Conservation (phyloP, 495 filamentous ascomycete species). For the Aspergillus baeticus region DNA sequence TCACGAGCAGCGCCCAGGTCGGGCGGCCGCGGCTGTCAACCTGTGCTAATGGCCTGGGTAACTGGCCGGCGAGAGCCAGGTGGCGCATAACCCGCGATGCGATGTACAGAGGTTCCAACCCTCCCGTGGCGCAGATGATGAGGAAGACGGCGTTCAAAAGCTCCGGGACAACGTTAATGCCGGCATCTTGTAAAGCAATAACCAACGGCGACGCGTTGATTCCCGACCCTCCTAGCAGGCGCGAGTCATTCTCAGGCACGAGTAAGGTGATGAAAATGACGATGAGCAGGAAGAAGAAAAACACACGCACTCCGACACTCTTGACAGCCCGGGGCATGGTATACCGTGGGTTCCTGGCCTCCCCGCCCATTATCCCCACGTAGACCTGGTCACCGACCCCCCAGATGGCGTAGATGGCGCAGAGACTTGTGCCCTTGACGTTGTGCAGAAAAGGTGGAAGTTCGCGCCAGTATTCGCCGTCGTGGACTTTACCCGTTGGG, state of each 20-base stretch:
- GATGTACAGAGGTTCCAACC: slow-evolving; percentile 27
- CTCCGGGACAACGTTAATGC: slow-evolving; percentile 24
- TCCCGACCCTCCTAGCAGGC: too few relatives aligned
- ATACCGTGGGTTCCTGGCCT: slow-evolving; percentile 22
- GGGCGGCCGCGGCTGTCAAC: slow-evolving; percentile 30
- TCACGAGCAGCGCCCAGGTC: slow-evolving; percentile 21
- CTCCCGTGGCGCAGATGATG: slow-evolving; percentile 25
- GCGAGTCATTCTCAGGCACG: too few relatives aligned
- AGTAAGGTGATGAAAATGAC: too few relatives aligned
- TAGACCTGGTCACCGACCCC: slow-evolving; percentile 17
- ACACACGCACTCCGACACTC: too few relatives aligned
- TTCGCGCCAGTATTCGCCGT: slow-evolving; percentile 28
- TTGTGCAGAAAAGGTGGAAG: slow-evolving; percentile 25
- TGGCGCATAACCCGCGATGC: slow-evolving; percentile 28
- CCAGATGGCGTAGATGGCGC: slow-evolving; percentile 18
- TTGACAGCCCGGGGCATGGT: too few relatives aligned
- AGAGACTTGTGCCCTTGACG: slow-evolving; percentile 21
- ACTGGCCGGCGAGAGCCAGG: slow-evolving; percentile 27
- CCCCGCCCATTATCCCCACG: background rate
- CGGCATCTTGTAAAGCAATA: slow-evolving; percentile 15
- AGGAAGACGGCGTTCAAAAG: slow-evolving; percentile 34
- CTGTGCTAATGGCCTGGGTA: slow-evolving; percentile 19
- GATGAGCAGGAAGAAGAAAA: too few relatives aligned
- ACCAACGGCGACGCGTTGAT: too few relatives aligned
- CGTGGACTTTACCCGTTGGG: slow-evolving; percentile 22